These are phyloP conservation scores for Erigeron canadensis DNA, from an alignment of 129 eudicot genomes.

Conservation along the genomic window DNA sequence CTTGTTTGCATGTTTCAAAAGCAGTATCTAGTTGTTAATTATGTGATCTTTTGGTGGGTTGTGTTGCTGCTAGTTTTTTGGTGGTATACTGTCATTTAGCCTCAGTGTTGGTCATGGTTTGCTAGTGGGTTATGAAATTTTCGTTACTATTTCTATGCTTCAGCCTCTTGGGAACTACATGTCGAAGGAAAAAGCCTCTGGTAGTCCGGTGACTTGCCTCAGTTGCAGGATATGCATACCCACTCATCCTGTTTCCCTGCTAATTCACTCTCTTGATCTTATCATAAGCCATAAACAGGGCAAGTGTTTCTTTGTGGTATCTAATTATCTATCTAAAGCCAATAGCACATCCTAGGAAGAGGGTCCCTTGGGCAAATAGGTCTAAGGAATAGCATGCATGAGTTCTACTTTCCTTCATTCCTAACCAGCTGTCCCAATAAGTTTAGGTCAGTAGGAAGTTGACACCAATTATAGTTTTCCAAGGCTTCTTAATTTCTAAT, in stretches of 20 bases:
- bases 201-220: background rate
- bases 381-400: no score
- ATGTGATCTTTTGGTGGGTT: constrained; percentile 13
- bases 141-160: background rate
- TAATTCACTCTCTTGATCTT: background rate
- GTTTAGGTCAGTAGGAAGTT: no score
- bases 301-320: no score
- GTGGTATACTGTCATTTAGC: no score
- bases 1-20: background rate
- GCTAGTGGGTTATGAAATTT: background rate
- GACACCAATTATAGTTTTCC: no score
- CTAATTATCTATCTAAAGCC: no score
- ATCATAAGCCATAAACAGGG: no score
- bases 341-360: no score
- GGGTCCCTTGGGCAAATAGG: no score
- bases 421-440: no score
- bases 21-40: constrained; percentile 1
- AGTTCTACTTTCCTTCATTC: no score
- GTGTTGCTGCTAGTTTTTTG: background rate
- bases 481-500: no score
- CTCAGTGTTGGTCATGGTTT: background rate
- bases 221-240: background rate
- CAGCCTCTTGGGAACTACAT: background rate
- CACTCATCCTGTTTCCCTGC: background rate
- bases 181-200: background rate